A percentile compares a stretch with the other conserved stretches of the same genome.
These are phyloP conservation scores for Ramaria rubella DNA, from an alignment of 768 basidiomycete genomes.

Conservation along the genomic window DNA sequence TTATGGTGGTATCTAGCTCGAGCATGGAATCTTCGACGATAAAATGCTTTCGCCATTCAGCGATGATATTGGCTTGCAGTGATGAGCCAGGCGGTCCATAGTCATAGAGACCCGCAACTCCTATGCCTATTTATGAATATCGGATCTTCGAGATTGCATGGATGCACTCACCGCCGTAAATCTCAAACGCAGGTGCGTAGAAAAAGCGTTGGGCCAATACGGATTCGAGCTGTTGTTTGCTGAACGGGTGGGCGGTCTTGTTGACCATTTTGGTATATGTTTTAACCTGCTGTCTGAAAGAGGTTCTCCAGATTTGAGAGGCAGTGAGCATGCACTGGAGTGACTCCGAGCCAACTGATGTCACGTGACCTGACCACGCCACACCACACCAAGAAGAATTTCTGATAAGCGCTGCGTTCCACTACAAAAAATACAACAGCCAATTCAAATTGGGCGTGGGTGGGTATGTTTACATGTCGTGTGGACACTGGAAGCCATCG, in stretches of 20 bases:
- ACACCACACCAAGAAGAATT: no score
- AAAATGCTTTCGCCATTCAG: constrained; percentile 96
- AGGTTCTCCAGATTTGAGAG: neutral
- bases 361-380: no score
- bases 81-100: constrained; percentile 96
- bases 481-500: no score
- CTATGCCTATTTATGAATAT: constrained; percentile 38
- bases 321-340: no score
- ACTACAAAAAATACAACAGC: no score
- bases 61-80: constrained; percentile 92
- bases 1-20: constrained; percentile 96
- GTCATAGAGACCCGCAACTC: constrained; percentile 96
- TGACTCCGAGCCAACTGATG: no score
- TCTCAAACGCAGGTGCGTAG: constrained; percentile 97
- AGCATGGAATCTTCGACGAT: constrained; percentile 99
- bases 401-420: no score
- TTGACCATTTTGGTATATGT: constrained; percentile 37
- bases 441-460: no score
- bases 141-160: constrained; percentile 4
- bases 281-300: neutral
- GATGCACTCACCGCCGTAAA: constrained; percentile 79
- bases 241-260: constrained; percentile 81
- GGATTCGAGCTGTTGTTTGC: constrained; percentile 79
- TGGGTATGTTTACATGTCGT: no score
- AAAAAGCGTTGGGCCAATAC: constrained; percentile 90